Evolutionary conservation across 306 rosid genomes (phyloP).

Genomic region (Gleditsia sinensis): DNA sequence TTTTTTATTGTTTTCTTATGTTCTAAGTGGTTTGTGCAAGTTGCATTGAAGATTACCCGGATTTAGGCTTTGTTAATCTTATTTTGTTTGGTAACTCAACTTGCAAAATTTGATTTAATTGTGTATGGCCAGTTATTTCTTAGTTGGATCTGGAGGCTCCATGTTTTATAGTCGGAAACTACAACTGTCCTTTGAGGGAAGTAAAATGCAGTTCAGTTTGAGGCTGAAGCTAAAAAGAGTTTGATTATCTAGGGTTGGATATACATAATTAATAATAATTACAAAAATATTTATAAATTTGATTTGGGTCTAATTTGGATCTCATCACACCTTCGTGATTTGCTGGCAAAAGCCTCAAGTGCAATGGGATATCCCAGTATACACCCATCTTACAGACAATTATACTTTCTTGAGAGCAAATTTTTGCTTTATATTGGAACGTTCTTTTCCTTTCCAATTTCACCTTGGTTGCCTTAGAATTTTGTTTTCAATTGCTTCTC

Average conservation of each 20-base stretch:
- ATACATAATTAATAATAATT: constrained; percentile 1
- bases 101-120: neutral
- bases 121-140: neutral
- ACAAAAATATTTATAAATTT: too few species aligned
- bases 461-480: too few species aligned
- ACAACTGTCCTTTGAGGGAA: neutral
- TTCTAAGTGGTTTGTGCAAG: neutral
- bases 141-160: constrained; percentile 2
- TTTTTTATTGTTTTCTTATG: neutral
- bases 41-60: neutral
- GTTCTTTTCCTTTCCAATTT: neutral
- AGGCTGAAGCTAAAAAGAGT: neutral
- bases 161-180: constrained; percentile 1
- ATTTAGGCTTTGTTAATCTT: constrained; percentile 14
- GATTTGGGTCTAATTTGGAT: neutral
- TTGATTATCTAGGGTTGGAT: neutral
- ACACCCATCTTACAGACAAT: neutral
- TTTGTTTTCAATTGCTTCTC: too few species aligned
- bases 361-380: too few species aligned
- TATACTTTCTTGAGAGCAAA: neutral
- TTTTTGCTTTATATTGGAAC: neutral
- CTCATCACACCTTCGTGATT: neutral
- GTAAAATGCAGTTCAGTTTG: neutral
- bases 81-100: constrained; percentile 7
- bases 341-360: neutral